phyloP scores from a whole-genome alignment of 192 early-diverging fungal genomes.

The Coemansia sp. region DNA sequence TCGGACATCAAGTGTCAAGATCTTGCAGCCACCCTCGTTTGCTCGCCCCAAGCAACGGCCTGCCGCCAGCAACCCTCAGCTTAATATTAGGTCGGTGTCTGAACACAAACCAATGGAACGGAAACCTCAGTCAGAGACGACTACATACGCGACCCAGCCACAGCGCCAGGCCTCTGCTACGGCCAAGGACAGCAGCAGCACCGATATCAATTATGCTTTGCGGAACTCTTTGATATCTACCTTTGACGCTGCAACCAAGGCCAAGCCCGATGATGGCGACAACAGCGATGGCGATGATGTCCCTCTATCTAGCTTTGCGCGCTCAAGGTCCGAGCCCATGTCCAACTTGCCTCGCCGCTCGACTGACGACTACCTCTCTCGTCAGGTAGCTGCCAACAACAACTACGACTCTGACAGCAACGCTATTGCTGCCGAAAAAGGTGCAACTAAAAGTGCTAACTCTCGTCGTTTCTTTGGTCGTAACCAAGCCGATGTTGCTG shows the following conservation, averaged over 20 bases:
- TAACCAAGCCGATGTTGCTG: background rate
- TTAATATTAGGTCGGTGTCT: background rate
- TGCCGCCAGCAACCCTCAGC: slow-evolving; percentile 2
- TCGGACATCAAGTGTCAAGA: slow-evolving; percentile 44
- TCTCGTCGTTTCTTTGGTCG: slow-evolving; percentile 20
- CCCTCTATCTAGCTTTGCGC: slow-evolving; percentile 37
- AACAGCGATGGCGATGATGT: slow-evolving; percentile 45
- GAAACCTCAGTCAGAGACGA: background rate
- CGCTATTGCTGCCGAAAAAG: background rate
- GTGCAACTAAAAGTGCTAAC: background rate
- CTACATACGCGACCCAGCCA: background rate
- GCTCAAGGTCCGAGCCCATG: slow-evolving; percentile 44
- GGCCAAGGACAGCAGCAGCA: background rate
- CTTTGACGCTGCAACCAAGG: slow-evolving; percentile 20
- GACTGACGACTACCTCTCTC: slow-evolving; percentile 6
- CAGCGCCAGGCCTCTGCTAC: background rate
- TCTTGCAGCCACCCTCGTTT: slow-evolving; percentile 43
- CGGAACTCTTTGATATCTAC: slow-evolving; percentile 40
- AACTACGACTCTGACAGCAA: slow-evolving; percentile 11
- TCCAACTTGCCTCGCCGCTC: slow-evolving; percentile 13
- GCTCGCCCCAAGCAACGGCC: slow-evolving; percentile 28
- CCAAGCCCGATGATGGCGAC: slow-evolving; percentile 3
- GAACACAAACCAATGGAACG: background rate
- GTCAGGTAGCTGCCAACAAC: slow-evolving; percentile 10
- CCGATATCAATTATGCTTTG: slow-evolving; percentile 29